phyloP scores from a whole-genome alignment of 148 eudicot species.

The Pouteria glomerata region DNA sequence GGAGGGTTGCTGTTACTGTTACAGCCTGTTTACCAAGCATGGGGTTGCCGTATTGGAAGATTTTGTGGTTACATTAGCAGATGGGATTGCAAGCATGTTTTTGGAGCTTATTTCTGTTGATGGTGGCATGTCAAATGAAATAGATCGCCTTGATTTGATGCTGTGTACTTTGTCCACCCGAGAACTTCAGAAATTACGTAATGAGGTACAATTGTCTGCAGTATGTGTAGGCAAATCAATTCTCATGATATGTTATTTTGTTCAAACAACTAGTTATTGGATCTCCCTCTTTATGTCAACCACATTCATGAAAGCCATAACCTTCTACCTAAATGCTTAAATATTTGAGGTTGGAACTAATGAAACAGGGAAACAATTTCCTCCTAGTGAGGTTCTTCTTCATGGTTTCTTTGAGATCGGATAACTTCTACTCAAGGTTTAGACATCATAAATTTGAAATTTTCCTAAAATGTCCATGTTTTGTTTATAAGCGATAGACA shows the following conservation, averaged over 20 bases:
- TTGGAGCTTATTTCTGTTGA: constrained; percentile 93
- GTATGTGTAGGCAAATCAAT: constrained; percentile 5
- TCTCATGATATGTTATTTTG: not conserved
- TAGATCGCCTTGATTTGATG: constrained; percentile 59
- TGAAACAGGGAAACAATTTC: not conserved
- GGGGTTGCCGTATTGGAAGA: constrained; percentile 80
- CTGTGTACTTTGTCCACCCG: constrained; percentile 77
- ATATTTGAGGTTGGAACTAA: not conserved
- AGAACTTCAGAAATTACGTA: constrained; percentile 82
- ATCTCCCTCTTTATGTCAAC: not conserved
- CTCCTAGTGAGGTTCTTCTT: not conserved
- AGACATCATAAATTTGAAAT: not conserved
- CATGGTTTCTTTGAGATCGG: not conserved
- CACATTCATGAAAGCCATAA: not conserved
- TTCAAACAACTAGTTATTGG: constrained; percentile 3
- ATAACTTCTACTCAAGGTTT: not conserved
- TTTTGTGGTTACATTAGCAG: constrained; percentile 74
- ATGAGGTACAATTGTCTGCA: constrained; percentile 53
- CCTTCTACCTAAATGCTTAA: not conserved
- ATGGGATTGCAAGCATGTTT: constrained; percentile 84
- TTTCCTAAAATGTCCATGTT: not conserved
- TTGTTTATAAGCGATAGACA: not conserved
- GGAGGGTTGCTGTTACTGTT: constrained; percentile 56
- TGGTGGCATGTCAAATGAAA: constrained; percentile 63
- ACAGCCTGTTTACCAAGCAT: constrained; percentile 44